Evolutionary conservation across 352 stramenopile species (phyloP).

Genomic region (Phytopythium helicoides): DNA sequence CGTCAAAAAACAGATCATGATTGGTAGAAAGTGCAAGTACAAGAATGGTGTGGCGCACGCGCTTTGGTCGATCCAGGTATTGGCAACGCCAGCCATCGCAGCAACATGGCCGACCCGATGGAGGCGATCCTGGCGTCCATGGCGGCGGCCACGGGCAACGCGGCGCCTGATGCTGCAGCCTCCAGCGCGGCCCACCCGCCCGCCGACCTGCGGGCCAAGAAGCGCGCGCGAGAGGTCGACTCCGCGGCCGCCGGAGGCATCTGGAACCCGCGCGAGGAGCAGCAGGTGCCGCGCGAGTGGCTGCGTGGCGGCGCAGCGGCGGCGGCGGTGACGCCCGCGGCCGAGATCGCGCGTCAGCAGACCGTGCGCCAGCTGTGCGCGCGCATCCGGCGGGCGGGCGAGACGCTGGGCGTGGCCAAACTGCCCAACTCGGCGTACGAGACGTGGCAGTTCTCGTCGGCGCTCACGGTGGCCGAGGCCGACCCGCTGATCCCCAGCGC

Average conservation of each 20-base stretch:
- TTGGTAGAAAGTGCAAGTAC: too few species aligned
- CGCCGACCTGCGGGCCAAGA: conserved; percentile 14
- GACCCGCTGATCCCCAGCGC: conserved; percentile 76
- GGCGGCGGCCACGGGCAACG: conserved; percentile 74
- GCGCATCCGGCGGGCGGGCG: conserved; percentile 62
- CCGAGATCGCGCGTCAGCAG: conserved; percentile 72
- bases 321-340: conserved; percentile 32
- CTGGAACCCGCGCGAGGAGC: conserved; percentile 51
- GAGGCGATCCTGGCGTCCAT: conserved; percentile 83
- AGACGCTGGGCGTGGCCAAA: conserved; percentile 75
- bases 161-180: conserved; percentile 1
- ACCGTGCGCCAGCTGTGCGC: conserved; percentile 59
- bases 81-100: too few species aligned
- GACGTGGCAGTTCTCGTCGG: conserved; percentile 82
- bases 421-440: conserved; percentile 83
- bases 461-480: conserved; percentile 62
- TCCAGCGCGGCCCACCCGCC: neutral
- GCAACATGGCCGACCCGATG: conserved; percentile 39
- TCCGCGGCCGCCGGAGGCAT: conserved; percentile 22
- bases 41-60: too few species aligned
- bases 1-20: too few species aligned
- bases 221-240: conserved; percentile 24
- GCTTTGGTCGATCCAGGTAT: too few species aligned
- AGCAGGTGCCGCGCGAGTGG: conserved; percentile 17
- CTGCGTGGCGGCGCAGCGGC: conserved; percentile 1